Evolutionary conservation across 1,284 basidiomycete species (phyloP).

Genomic region (Ceraceosorus bombacis): DNA sequence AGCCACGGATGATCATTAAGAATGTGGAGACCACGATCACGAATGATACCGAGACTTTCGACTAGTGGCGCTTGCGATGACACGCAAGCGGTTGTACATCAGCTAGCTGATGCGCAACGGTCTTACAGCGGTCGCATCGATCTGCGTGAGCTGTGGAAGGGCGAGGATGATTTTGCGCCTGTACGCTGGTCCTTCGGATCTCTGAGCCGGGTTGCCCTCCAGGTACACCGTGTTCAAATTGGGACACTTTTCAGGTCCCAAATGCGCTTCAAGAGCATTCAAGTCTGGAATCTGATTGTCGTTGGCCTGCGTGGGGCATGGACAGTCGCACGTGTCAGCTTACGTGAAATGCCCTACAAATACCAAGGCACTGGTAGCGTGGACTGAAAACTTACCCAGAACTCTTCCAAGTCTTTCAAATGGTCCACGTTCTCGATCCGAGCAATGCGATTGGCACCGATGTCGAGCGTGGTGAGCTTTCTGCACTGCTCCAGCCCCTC

Average conservation of each 20-base stretch:
- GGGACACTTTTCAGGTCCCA: constrained; percentile 57
- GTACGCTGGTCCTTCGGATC: constrained; percentile 68
- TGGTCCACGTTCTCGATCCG: constrained; percentile 74
- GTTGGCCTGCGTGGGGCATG: constrained; percentile 61
- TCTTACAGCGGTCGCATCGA: constrained; percentile 64
- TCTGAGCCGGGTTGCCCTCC: constrained; percentile 87
- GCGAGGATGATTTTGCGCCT: constrained; percentile 81
- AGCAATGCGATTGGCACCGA: constrained; percentile 75
- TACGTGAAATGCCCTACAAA: neutral
- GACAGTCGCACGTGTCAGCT: neutral
- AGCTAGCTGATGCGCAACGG: too few relatives aligned
- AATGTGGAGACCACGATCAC: too few relatives aligned
- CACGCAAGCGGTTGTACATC: too few relatives aligned
- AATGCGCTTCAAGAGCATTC: constrained; percentile 62
- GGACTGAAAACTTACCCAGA: constrained; percentile 65
- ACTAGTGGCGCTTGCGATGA: too few relatives aligned
- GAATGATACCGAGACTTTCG: too few relatives aligned
- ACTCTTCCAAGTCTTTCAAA: constrained; percentile 69
- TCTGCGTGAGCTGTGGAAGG: constrained; percentile 80
- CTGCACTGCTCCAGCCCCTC: constrained; percentile 64
- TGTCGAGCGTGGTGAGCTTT: constrained; percentile 73
- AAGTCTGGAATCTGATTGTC: constrained; percentile 73
- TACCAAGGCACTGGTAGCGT: neutral
- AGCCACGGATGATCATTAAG: too few relatives aligned
- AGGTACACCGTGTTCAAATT: constrained; percentile 83